These are phyloP conservation scores for Plantago elongata DNA, from an alignment of 257 asterid genomes.

Conservation along the genomic window DNA sequence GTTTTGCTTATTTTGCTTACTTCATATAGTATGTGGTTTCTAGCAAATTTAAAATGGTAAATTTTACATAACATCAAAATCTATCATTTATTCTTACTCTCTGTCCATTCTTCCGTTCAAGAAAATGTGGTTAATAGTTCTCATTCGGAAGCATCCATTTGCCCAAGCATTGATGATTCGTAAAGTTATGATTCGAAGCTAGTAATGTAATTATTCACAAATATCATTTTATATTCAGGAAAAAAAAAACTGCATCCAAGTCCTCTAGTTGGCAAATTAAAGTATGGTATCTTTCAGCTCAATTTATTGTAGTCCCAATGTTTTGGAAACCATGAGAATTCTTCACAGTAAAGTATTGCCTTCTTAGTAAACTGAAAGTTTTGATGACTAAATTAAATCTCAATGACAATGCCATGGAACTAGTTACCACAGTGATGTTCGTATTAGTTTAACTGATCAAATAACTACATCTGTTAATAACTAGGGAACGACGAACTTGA, in stretches of 20 bases:
- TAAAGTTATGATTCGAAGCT: not conserved
- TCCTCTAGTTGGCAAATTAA: not conserved
- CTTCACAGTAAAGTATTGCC: not conserved
- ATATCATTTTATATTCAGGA: not conserved
- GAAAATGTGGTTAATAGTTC: not conserved
- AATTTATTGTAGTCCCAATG: not conserved
- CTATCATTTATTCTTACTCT: not conserved
- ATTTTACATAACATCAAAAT: not conserved
- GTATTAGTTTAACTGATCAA: not conserved
- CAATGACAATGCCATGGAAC: slow-evolving; percentile 6
- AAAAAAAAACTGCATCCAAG: not conserved
- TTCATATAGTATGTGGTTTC: not conserved
- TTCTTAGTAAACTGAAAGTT: slow-evolving; percentile 2
- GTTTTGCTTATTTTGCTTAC: no score
- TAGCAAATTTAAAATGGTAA: not conserved
- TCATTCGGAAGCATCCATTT: not conserved
- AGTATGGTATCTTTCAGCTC: not conserved
- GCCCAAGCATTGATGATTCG: not conserved
- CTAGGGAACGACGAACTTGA: not conserved
- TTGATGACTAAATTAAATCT: not conserved
- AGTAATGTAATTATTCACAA: not conserved
- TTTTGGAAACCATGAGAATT: not conserved
- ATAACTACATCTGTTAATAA: slow-evolving; percentile 13
- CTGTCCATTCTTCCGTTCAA: not conserved
- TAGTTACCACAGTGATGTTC: not conserved